phyloP scores from a whole-genome alignment of 371 early-diverging fungal species.

The Dipsacomyces acuminosporus region DNA sequence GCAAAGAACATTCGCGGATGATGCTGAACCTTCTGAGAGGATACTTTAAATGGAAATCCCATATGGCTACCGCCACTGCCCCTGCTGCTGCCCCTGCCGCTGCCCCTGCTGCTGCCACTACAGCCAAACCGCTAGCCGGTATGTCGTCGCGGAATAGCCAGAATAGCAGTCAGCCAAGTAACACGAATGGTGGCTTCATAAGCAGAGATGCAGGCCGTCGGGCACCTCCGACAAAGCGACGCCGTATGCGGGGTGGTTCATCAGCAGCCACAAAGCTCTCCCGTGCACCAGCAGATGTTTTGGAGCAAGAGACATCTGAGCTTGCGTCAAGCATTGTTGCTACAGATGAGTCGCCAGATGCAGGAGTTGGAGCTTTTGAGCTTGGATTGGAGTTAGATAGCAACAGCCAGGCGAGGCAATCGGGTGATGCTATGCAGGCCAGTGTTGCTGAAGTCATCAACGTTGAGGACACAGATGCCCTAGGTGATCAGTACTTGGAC shows the following conservation, averaged over 20 bases:
- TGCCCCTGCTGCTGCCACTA: not conserved
- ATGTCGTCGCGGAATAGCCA: too few species aligned
- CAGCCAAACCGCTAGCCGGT: too few species aligned
- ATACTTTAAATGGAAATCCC: constrained; percentile 30
- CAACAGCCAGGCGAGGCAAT: too few species aligned
- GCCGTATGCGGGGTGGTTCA: constrained; percentile 73
- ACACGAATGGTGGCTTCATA: too few species aligned
- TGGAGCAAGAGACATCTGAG: constrained; percentile 29
- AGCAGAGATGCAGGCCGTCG: constrained; percentile 2
- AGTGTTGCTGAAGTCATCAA: too few species aligned
- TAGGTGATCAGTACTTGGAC: not conserved
- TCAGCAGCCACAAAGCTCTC: constrained; percentile 32
- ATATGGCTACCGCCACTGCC: not conserved
- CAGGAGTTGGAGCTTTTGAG: not conserved
- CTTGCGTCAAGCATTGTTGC: constrained; percentile 8
- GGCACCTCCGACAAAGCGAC: constrained; percentile 66
- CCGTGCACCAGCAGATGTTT: constrained; percentile 33
- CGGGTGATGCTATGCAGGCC: not conserved
- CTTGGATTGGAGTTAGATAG: not conserved
- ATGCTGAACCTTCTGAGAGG: constrained; percentile 28
- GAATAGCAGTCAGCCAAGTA: too few species aligned
- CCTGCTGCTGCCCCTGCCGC: not conserved
- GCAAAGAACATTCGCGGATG: constrained; percentile 19
- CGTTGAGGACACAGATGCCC: too few species aligned
- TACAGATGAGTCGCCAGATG: not conserved